Evolutionary conservation across 768 basidiomycete species (phyloP).

Genomic region (Hemileccinum rubropunctum): DNA sequence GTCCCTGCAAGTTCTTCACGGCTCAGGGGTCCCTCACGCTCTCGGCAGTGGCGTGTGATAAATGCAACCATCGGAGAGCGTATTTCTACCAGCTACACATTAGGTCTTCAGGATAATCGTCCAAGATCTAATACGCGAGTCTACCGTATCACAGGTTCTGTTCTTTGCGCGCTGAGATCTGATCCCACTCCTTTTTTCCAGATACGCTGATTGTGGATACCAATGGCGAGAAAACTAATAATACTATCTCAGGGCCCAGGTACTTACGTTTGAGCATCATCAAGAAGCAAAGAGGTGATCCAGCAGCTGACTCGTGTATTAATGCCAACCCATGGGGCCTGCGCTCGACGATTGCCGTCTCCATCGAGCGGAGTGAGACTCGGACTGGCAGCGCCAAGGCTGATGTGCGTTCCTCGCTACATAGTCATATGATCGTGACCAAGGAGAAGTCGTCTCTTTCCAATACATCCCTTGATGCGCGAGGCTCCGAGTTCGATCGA

Average conservation of each 20-base stretch:
- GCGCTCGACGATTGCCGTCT: too few relatives aligned
- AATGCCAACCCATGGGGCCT: too few relatives aligned
- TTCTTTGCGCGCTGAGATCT: not conserved
- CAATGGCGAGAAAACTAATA: constrained; percentile 68
- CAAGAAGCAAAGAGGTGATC: too few relatives aligned
- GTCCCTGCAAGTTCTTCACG: constrained; percentile 13
- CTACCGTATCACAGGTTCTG: constrained; percentile 43
- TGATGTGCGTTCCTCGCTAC: too few relatives aligned
- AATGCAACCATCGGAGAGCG: constrained; percentile 83
- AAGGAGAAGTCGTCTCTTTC: too few relatives aligned
- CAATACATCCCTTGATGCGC: too few relatives aligned
- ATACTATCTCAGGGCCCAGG: not conserved
- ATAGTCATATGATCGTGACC: too few relatives aligned
- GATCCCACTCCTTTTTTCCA: constrained; percentile 21
- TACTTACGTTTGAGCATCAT: too few relatives aligned
- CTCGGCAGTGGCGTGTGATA: constrained; percentile 52
- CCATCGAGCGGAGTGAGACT: too few relatives aligned
- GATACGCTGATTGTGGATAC: constrained; percentile 61
- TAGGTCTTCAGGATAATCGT: constrained; percentile 68
- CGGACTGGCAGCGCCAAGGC: too few relatives aligned
- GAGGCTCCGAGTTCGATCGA: too few relatives aligned
- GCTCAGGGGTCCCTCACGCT: not conserved
- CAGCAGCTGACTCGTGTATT: too few relatives aligned
- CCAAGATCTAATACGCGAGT: constrained; percentile 36
- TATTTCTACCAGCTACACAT: constrained; percentile 98